A percentile compares a stretch with the other conserved stretches of the same genome.
Evolutionary conservation across 805 yeast species (phyloP).

Genomic region (Candida hungchunana): DNA sequence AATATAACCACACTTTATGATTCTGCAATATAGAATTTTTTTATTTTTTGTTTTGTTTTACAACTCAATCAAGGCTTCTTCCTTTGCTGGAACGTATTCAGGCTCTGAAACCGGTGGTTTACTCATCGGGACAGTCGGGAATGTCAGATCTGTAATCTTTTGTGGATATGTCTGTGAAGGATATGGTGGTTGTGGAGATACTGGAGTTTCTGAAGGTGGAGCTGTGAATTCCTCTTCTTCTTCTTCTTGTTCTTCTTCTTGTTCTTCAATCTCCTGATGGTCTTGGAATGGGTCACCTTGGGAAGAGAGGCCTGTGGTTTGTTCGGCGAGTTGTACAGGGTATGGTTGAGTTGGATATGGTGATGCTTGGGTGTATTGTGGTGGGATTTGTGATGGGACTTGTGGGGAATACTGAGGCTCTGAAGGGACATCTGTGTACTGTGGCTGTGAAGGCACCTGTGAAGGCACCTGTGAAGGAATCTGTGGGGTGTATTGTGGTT

Average conservation of each 20-base stretch:
- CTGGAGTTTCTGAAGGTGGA: conserved; percentile 12
- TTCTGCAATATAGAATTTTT: not conserved
- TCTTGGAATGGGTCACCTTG: conserved; percentile 13
- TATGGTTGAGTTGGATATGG: conserved; percentile 15
- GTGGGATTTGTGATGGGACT: no score
- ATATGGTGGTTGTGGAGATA: conserved; percentile 7
- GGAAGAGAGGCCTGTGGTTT: conserved; percentile 4
- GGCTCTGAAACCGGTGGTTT: conserved; percentile 18
- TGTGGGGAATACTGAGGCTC: no score
- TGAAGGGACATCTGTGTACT: conserved; percentile 1
- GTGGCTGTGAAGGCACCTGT: conserved; percentile 2
- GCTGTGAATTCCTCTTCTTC: conserved; percentile 24
- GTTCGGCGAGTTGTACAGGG: conserved; percentile 8
- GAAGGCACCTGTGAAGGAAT: not conserved
- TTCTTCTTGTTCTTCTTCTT: conserved; percentile 4
- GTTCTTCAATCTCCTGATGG: no score
- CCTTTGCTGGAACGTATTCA: conserved; percentile 15
- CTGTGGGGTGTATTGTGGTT: not conserved
- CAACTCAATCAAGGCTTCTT: conserved; percentile 23
- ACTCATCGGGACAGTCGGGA: conserved; percentile 38
- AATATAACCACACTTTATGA: no score
- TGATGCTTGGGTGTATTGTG: no score
- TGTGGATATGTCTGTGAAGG: conserved; percentile 8
- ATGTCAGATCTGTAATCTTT: conserved; percentile 33
- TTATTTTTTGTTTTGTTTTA: conserved; percentile 26